A percentile compares a stretch with the other conserved stretches of the same genome.
phyloP scores from a whole-genome alignment of 2,329 filamentous ascomycete genomes.

The Alternaria incomplexa region DNA sequence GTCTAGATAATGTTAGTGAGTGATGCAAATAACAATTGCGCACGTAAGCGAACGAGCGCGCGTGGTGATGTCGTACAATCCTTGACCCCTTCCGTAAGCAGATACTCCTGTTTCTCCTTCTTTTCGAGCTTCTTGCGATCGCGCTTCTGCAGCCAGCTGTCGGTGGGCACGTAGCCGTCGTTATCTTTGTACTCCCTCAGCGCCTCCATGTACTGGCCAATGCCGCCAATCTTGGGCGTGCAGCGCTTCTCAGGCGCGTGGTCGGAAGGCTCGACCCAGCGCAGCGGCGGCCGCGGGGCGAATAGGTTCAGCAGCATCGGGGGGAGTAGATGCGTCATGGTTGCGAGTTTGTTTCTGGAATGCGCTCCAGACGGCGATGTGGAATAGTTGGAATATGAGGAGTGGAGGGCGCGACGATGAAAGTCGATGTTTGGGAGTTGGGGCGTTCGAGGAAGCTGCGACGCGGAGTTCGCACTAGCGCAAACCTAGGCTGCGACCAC shows the following conservation, averaged over 20 bases:
- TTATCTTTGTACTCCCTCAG: slow-evolving; percentile 79
- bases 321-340: slow-evolving; percentile 96
- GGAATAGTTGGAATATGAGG: slow-evolving; percentile 35
- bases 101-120: slow-evolving; percentile 68
- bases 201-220: slow-evolving; percentile 76
- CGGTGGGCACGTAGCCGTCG: slow-evolving; percentile 78
- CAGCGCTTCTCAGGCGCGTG: slow-evolving; percentile 81
- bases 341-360: slow-evolving; percentile 38
- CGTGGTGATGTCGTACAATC: slow-evolving; percentile 60
- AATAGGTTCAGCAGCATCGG: slow-evolving; percentile 93
- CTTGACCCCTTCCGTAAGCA: slow-evolving; percentile 68
- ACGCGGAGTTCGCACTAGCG: slow-evolving; percentile 30
- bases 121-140: slow-evolving; percentile 86
- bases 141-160: slow-evolving; percentile 89
- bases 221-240: slow-evolving; percentile 73
- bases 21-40: not conserved
- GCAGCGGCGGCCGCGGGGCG: slow-evolving; percentile 87
- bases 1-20: slow-evolving; percentile 58
- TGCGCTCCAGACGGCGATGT: slow-evolving; percentile 39
- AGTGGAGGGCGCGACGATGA: slow-evolving; percentile 26
- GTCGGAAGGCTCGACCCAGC: slow-evolving; percentile 85
- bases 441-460: slow-evolving; percentile 21
- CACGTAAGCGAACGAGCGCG: not conserved
- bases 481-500: slow-evolving; percentile 17
- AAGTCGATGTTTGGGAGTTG: slow-evolving; percentile 9